Evolutionary conservation across 106 monocot species (phyloP).

Genomic region (Dioscorea zingiberensis): DNA sequence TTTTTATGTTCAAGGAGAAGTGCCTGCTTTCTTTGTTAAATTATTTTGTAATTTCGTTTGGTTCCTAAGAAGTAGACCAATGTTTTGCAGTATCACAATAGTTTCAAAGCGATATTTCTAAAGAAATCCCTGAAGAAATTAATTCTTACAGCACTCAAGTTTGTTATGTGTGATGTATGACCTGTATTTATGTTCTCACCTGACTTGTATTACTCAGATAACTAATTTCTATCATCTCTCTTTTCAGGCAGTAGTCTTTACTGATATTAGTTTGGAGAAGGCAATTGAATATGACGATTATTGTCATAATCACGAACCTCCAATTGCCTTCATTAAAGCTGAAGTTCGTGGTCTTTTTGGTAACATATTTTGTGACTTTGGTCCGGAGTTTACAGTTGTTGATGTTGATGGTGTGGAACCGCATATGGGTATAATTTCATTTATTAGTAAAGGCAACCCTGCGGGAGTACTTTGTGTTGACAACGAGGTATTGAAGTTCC

Average conservation of each 20-base stretch:
- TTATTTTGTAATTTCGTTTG: too few species aligned
- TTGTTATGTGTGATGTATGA: background rate
- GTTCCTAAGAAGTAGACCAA: background rate
- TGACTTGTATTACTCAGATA: background rate
- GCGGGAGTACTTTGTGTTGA: slow-evolving; percentile 71
- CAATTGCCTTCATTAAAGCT: slow-evolving; percentile 71
- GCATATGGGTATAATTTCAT: slow-evolving; percentile 75
- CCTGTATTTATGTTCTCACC: background rate
- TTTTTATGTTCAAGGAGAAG: too few species aligned
- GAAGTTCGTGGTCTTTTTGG: slow-evolving; percentile 77
- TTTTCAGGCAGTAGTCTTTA: slow-evolving; percentile 74
- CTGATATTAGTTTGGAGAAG: slow-evolving; percentile 64
- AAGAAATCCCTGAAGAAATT: background rate
- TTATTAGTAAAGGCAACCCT: slow-evolving; percentile 67
- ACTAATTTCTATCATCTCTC: background rate
- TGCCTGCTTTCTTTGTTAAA: too few species aligned
- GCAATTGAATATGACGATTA: slow-evolving; percentile 69
- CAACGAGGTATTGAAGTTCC: slow-evolving; percentile 70
- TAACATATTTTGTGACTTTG: slow-evolving; percentile 74
- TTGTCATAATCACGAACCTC: slow-evolving; percentile 64
- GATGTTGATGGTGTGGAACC: slow-evolving; percentile 84
- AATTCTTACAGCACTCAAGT: background rate
- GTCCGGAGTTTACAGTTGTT: slow-evolving; percentile 58
- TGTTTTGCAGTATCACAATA: background rate
- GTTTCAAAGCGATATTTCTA: background rate